phyloP scores from a whole-genome alignment of 495 filamentous ascomycete genomes.

The Tuber umbilicatum region DNA sequence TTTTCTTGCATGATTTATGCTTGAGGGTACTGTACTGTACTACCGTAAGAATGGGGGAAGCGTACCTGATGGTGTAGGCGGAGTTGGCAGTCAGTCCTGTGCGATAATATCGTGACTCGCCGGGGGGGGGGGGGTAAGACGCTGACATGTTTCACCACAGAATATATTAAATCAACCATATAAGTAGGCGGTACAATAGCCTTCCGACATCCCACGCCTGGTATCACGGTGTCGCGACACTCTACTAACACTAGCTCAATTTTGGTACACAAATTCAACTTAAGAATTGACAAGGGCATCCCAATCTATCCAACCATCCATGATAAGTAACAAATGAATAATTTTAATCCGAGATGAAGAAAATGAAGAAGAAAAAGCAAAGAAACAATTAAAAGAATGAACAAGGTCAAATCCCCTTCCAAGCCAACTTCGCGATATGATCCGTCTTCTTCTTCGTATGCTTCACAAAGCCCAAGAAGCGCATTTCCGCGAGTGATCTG shows the following conservation, averaged over 20 bases:
- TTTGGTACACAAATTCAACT: not conserved
- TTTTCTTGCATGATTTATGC: not conserved
- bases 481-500: constrained; percentile 72
- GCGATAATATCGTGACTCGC: not conserved
- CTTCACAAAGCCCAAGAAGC: constrained; percentile 78
- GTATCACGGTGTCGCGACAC: not conserved
- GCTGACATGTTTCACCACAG: not conserved
- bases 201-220: not conserved
- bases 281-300: not conserved
- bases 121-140: not conserved
- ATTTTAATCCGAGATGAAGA: not conserved
- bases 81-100: not conserved
- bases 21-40: not conserved
- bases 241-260: not conserved
- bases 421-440: constrained; percentile 74
- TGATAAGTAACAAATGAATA: not conserved
- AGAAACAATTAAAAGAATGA: not conserved
- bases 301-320: not conserved
- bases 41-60: not conserved
- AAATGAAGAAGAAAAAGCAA: not conserved
- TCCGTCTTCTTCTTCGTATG: constrained; percentile 83
- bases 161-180: not conserved
- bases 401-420: constrained; percentile 54
- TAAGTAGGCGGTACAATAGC: not conserved
- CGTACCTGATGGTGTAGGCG: not conserved